Conservation (phyloP, 2,329 filamentous ascomycete species). For the Calonectria hongkongensis region DNA sequence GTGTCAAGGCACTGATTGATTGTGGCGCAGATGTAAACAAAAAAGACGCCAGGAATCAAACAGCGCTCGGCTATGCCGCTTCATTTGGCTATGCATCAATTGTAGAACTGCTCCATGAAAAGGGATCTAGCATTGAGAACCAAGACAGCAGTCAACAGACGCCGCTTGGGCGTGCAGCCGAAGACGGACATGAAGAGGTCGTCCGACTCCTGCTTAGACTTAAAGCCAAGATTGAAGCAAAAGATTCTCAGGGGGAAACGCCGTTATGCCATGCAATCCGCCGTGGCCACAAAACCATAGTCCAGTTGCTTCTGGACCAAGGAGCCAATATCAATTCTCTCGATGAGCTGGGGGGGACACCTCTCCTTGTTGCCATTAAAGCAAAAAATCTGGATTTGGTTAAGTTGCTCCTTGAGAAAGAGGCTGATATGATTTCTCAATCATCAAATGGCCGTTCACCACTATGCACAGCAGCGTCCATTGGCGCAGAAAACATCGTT, state of each 20-base stretch:
- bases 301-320: neutral
- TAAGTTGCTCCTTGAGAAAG: neutral
- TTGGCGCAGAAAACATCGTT: conserved; percentile 5
- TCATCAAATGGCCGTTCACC: neutral
- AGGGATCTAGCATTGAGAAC: conserved; percentile 1
- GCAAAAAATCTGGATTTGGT: neutral
- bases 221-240: neutral
- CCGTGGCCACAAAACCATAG: neutral
- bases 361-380: neutral
- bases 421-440: neutral
- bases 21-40: neutral
- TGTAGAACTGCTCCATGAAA: neutral
- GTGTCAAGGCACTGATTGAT: neutral
- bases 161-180: neutral
- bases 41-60: neutral
- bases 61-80: neutral
- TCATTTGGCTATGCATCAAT: neutral
- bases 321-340: neutral
- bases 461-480: neutral
- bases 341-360: neutral
- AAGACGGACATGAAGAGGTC: neutral
- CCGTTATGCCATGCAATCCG: neutral
- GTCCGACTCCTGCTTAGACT: neutral
- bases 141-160: neutral
- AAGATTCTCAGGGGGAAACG: neutral